Evolutionary conservation across 768 basidiomycete species (phyloP).

Genomic region (Xanthoconium stramineum): DNA sequence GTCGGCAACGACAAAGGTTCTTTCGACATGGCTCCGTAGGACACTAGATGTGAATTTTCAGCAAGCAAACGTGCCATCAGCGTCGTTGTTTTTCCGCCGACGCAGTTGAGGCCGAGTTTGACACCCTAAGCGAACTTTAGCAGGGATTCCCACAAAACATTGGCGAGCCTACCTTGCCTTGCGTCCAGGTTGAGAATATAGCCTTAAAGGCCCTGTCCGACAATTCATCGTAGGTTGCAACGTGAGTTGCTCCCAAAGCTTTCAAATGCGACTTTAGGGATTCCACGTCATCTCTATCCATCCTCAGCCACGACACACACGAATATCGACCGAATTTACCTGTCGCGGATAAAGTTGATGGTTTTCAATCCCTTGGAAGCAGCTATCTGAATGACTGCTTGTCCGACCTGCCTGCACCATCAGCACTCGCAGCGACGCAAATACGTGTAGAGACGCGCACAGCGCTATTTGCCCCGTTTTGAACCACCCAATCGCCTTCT

Average conservation of each 20-base stretch:
- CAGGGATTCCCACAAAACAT: conserved; percentile 6
- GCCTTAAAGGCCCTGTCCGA: conserved; percentile 50
- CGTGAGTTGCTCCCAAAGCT: conserved; percentile 68
- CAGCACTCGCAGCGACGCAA: not conserved
- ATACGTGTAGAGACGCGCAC: conserved; percentile 39
- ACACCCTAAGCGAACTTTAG: conserved; percentile 31
- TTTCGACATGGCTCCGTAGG: conserved; percentile 91
- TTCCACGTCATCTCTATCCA: conserved; percentile 49
- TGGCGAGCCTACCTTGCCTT: conserved; percentile 45
- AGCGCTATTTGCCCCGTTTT: conserved; percentile 85
- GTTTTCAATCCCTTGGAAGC: conserved; percentile 66
- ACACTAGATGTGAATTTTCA: conserved; percentile 68
- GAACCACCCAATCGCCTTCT: conserved; percentile 76
- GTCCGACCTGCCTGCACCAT: conserved; percentile 55
- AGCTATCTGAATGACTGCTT: conserved; percentile 87
- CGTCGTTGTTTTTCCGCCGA: conserved; percentile 65
- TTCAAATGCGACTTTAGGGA: conserved; percentile 49
- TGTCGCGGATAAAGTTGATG: conserved; percentile 74
- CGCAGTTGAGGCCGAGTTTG: conserved; percentile 52
- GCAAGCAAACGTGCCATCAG: conserved; percentile 68
- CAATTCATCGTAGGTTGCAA: conserved; percentile 76
- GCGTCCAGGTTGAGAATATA: conserved; percentile 62
- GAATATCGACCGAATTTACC: conserved; percentile 38
- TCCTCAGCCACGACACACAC: not conserved
- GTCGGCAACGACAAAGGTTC: conserved; percentile 74